phyloP scores from a whole-genome alignment of 1,284 basidiomycete genomes.

The Pyrrhoderma lamaoense region DNA sequence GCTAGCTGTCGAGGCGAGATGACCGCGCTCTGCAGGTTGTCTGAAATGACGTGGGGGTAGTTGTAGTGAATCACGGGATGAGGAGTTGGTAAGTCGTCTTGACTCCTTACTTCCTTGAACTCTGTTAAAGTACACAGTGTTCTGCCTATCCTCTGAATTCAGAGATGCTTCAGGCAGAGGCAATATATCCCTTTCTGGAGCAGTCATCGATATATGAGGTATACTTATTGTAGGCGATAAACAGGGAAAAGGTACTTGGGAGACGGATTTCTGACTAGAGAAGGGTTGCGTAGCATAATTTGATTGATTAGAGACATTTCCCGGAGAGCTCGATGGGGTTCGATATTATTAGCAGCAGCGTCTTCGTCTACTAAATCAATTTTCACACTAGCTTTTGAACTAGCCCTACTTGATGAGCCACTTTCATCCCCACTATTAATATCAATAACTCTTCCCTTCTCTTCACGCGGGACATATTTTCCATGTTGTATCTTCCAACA shows the following conservation, averaged over 20 bases:
- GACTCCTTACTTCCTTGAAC: background rate
- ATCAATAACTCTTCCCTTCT: constrained; percentile 15
- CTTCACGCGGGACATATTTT: constrained; percentile 34
- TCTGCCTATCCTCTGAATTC: too few species aligned
- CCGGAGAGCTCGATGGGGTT: constrained; percentile 9
- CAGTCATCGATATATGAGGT: constrained; percentile 16
- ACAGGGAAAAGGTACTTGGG: background rate
- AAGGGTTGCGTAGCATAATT: background rate
- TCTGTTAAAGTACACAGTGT: background rate
- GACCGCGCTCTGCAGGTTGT: constrained; percentile 9
- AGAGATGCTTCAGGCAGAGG: background rate
- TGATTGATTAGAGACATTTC: background rate
- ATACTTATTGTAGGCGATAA: constrained; percentile 2
- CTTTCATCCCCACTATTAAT: constrained; percentile 23
- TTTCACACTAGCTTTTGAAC: constrained; percentile 10
- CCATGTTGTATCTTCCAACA: constrained; percentile 88
- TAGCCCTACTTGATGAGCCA: constrained; percentile 31
- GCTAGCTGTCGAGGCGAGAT: background rate
- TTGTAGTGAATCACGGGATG: constrained; percentile 27
- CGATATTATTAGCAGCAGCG: constrained; percentile 2
- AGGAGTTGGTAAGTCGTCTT: constrained; percentile 7
- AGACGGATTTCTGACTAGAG: background rate
- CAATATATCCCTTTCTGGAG: background rate
- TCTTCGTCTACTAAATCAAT: constrained; percentile 5
- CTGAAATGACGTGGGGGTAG: constrained; percentile 28